Base-by-base conservation (phyloP, 2,329 filamentous ascomycete genomes). In the Penicillium sp. region DNA sequence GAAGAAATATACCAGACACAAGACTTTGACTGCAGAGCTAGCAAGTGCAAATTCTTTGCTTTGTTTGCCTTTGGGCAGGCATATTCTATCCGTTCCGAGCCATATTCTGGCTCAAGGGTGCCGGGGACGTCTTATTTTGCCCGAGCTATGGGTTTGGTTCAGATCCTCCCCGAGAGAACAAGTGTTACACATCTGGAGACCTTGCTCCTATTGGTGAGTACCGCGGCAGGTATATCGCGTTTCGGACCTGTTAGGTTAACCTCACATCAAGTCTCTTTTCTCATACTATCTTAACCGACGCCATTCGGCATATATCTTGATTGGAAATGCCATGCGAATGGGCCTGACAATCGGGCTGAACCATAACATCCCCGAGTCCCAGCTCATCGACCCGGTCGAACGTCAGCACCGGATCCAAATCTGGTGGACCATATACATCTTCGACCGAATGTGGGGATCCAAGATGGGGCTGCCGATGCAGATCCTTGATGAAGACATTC, bases 391-490 rank as follows among this genome's bases (percentile, higher is more conserved):
- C 43, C 67, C 72, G 0, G 71, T 69, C 1, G 80, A 80, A 10
- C 66, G 67, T 24, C 69, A 74, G 51, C 71, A 74, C 34, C 69
- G 71, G 2, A 64, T 73, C 29, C 61, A 71, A 16, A 70, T 74
- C 22, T 74, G 71, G 71, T 74, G 71, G 71, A 73, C 71, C 8
- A 71, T 73, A 43, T 74, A 73, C 55, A 71, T 71, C 18, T 73
- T 72, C 38, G 71, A 74, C 52, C 73, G 79, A 2, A 76, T 81
- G 69, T 80, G 75, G 73, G 77, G 77, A 3, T 77, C 78, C 0
- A 78, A 80, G 44, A 71, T 81, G 47, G 78, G 79, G 0, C 74
- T 81, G 22, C 78, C 80, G 0, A 73, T 78, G 6, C 77, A 78
- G 38, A 76, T 82, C 5, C 72, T 74, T 11, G 79, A 82, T 47